Percentiles rank a stretch among this genome's conserved stretches.
These are phyloP conservation scores for Populus davidiana DNA, from an alignment of 345 rosid species.

Conservation along the genomic window DNA sequence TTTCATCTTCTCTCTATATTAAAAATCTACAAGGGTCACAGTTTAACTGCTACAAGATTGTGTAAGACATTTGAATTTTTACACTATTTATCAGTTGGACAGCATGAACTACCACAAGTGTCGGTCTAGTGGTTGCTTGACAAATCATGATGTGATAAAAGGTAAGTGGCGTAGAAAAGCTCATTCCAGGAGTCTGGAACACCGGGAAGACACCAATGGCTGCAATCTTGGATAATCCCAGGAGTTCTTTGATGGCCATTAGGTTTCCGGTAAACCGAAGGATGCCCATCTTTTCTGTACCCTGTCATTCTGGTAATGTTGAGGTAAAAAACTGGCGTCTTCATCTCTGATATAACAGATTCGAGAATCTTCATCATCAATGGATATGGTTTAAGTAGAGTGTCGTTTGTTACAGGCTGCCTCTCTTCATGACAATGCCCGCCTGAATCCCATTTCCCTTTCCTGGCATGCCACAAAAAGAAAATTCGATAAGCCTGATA, in stretches of 20 bases:
- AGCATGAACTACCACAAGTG: not conserved
- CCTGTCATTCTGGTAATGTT: conserved; percentile 71
- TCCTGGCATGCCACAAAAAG: conserved; percentile 33
- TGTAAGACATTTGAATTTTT: not conserved
- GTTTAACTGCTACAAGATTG: no score
- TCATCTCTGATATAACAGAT: conserved; percentile 62
- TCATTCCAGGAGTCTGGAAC: conserved; percentile 83
- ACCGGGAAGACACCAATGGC: conserved; percentile 84
- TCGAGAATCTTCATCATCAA: conserved; percentile 70
- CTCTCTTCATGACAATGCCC: conserved; percentile 55
- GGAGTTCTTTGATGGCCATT: conserved; percentile 18
- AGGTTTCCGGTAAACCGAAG: conserved; percentile 51
- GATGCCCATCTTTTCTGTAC: conserved; percentile 68
- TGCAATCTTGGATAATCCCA: conserved; percentile 57
- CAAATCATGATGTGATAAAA: conserved; percentile 34
- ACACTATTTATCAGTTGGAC: not conserved
- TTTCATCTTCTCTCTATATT: no score
- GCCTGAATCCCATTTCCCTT: conserved; percentile 57
- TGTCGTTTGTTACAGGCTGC: conserved; percentile 44
- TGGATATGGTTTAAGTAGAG: conserved; percentile 47
- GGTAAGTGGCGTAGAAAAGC: conserved; percentile 57
- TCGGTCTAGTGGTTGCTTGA: not conserved
- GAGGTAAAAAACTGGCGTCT: conserved; percentile 61
- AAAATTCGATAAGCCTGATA: not conserved
- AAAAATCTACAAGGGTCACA: no score